A percentile compares a stretch with the other conserved stretches of the same genome.
Evolutionary conservation across 345 rosid genomes (phyloP).

Genomic region (Salix udensis): DNA sequence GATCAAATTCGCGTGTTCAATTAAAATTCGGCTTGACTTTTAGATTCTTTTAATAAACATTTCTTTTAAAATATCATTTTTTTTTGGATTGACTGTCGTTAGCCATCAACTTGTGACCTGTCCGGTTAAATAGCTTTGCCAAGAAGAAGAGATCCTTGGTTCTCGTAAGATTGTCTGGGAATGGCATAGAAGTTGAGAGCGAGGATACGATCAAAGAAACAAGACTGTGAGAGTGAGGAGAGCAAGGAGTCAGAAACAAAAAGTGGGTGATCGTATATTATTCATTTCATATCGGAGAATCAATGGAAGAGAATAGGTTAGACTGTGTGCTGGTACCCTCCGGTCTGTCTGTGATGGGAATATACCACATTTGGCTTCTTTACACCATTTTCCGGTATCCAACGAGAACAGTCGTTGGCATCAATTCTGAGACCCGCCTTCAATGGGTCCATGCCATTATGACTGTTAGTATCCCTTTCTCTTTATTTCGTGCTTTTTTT

Average conservation of each 20-base stretch:
- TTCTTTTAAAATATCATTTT: no score
- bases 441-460: slow-evolving; percentile 80
- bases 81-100: no score
- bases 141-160: no score
- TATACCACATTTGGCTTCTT: slow-evolving; percentile 50
- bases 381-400: slow-evolving; percentile 32
- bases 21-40: no score
- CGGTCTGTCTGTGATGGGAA: slow-evolving; percentile 34
- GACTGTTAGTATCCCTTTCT: slow-evolving; percentile 41
- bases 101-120: no score
- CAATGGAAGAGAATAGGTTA: slow-evolving; percentile 33
- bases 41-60: no score
- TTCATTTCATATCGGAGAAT: neutral
- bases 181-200: no score
- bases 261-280: no score
- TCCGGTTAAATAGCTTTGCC: no score
- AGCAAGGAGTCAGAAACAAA: neutral
- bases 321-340: slow-evolving; percentile 41
- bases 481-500: neutral
- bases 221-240: neutral
- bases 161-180: no score
- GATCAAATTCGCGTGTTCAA: no score
- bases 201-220: no score
- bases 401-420: slow-evolving; percentile 52
- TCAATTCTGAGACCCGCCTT: slow-evolving; percentile 76